Conservation (phyloP, 257 asterid genomes). For the Capsicum chinense region DNA sequence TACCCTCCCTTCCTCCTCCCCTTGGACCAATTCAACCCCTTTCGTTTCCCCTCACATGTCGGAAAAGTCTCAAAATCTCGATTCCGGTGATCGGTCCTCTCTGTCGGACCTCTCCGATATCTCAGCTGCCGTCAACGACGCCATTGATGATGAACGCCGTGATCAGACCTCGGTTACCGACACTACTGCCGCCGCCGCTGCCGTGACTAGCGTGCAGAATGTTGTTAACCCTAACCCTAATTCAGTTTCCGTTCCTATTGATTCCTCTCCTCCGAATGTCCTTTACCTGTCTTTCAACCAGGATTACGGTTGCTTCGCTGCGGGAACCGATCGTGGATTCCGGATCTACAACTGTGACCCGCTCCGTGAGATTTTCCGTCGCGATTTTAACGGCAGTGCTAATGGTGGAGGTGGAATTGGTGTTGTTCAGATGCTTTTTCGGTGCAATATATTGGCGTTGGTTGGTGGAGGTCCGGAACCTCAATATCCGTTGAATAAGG, state of each 20-base stretch:
- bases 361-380: conserved; percentile 78
- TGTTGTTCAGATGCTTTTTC: conserved; percentile 84
- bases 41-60: conserved; percentile 34
- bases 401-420: conserved; percentile 77
- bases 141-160: background rate
- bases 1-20: conserved; percentile 25
- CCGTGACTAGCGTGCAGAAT: conserved; percentile 14
- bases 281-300: conserved; percentile 92
- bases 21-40: conserved; percentile 10
- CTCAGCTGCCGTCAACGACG: conserved; percentile 27
- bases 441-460: conserved; percentile 75
- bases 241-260: conserved; percentile 35
- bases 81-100: conserved; percentile 28
- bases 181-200: background rate
- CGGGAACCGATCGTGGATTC: conserved; percentile 80
- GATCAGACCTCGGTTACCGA: conserved; percentile 21
- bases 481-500: conserved; percentile 78
- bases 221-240: conserved; percentile 40
- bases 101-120: conserved; percentile 25
- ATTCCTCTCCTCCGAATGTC: conserved; percentile 42
- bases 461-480: conserved; percentile 90
- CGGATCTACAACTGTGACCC: conserved; percentile 90
- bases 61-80: background rate
- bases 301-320: conserved; percentile 82
- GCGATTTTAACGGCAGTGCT: conserved; percentile 51